Percentiles rank a stretch among this genome's conserved stretches.
Conservation (phyloP, 2,329 filamentous ascomycete species). For the Dendryphion nanum region DNA sequence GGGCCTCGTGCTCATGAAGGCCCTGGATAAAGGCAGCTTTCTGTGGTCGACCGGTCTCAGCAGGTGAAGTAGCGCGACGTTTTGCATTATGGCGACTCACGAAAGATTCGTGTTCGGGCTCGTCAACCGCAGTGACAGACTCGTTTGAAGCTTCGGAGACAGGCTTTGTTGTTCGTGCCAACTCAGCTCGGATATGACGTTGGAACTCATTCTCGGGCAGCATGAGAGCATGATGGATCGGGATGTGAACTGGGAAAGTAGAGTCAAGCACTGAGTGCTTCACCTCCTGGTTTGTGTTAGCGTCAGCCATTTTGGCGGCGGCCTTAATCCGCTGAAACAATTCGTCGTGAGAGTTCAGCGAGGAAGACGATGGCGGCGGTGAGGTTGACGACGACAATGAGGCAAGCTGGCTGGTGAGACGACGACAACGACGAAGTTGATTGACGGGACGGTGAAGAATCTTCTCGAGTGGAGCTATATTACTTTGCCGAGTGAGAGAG, state of each 20-base stretch:
- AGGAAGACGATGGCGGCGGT: too few relatives aligned
- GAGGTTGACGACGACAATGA: too few relatives aligned
- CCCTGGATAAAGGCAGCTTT: constrained; percentile 21
- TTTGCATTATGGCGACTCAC: constrained; percentile 5
- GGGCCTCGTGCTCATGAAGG: constrained; percentile 15
- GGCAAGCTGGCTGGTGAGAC: too few relatives aligned
- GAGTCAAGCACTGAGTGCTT: constrained; percentile 21
- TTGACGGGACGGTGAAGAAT: too few relatives aligned
- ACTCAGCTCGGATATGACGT: constrained; percentile 10
- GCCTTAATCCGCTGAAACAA: too few relatives aligned
- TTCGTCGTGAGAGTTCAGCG: too few relatives aligned
- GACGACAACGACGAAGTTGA: too few relatives aligned
- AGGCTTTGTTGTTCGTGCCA: neutral
- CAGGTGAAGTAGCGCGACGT: constrained; percentile 9
- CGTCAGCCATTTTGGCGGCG: too few relatives aligned
- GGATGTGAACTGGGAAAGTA: constrained; percentile 22
- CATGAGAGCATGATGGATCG: constrained; percentile 14
- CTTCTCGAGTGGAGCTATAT: too few relatives aligned
- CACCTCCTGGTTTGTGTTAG: too few relatives aligned
- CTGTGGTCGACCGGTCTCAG: constrained; percentile 9
- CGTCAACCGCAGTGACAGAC: constrained; percentile 1
- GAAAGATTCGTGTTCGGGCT: neutral
- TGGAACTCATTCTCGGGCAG: constrained; percentile 20
- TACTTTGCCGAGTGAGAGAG: too few relatives aligned
- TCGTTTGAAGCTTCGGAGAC: constrained; percentile 4